Conservation (phyloP, 2,329 filamentous ascomycete genomes). For the Penicillium sp. region DNA sequence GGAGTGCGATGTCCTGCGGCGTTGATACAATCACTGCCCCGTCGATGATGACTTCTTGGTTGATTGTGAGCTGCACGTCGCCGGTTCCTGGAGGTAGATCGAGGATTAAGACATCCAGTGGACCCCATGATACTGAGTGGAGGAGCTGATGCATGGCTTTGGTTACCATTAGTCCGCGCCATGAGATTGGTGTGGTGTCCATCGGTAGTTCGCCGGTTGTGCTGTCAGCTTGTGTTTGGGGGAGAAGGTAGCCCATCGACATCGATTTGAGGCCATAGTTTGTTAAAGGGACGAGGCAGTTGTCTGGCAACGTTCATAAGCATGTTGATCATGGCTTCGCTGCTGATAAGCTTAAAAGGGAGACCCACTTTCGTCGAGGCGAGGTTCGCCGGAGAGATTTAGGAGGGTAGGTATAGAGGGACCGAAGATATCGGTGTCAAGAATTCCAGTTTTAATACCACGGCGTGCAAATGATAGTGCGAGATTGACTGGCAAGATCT, state of each 20-base stretch:
- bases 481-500: slow-evolving; percentile 53
- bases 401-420: slow-evolving; percentile 88
- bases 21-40: slow-evolving; percentile 81
- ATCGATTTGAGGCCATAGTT: slow-evolving; percentile 96
- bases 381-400: slow-evolving; percentile 68
- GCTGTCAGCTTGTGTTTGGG: slow-evolving; percentile 24
- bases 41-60: slow-evolving; percentile 82
- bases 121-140: slow-evolving; percentile 89
- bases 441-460: slow-evolving; percentile 72
- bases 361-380: slow-evolving; percentile 60
- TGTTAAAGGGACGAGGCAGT: slow-evolving; percentile 68
- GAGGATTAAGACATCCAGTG: slow-evolving; percentile 76
- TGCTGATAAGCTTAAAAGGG: neutral
- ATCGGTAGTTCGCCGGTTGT: slow-evolving; percentile 27
- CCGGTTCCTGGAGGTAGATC: slow-evolving; percentile 91
- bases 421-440: slow-evolving; percentile 95
- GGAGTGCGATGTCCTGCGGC: slow-evolving; percentile 82
- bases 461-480: slow-evolving; percentile 75
- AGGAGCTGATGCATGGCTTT: slow-evolving; percentile 92
- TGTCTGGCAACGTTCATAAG: slow-evolving; percentile 23
- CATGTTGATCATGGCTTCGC: neutral
- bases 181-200: slow-evolving; percentile 67
- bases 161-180: slow-evolving; percentile 95
- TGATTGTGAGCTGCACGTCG: slow-evolving; percentile 92
- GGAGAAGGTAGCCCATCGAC: slow-evolving; percentile 92